These are phyloP conservation scores for Plasmodium malariae DNA, from an alignment of 169 alveolate species.

Conservation along the genomic window DNA sequence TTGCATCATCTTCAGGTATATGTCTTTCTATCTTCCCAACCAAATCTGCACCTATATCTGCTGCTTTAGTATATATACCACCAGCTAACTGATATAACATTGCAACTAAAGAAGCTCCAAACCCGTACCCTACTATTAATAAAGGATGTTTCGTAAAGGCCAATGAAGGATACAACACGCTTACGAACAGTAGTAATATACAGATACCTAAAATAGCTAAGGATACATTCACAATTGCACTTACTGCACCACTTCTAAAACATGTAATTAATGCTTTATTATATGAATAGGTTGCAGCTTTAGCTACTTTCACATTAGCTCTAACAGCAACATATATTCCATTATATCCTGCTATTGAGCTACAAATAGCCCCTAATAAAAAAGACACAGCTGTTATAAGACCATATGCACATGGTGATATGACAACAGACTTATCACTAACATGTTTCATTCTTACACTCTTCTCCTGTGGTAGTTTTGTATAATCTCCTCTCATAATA, in stretches of 20 bases:
- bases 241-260: conserved; percentile 91
- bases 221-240: conserved; percentile 89
- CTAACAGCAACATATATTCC: conserved; percentile 93
- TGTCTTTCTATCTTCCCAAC: conserved; percentile 92
- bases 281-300: conserved; percentile 90
- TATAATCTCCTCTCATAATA: conserved; percentile 79
- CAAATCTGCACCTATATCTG: conserved; percentile 94
- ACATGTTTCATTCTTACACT: not conserved
- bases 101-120: conserved; percentile 94
- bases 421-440: conserved; percentile 46
- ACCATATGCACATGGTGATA: conserved; percentile 81
- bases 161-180: conserved; percentile 73
- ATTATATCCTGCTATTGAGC: conserved; percentile 89
- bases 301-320: conserved; percentile 88
- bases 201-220: conserved; percentile 89
- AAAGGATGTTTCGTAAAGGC: conserved; percentile 80
- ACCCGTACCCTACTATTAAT: conserved; percentile 91
- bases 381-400: conserved; percentile 85
- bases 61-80: conserved; percentile 93
- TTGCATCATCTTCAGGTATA: conserved; percentile 93
- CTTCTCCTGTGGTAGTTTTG: conserved; percentile 31
- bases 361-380: conserved; percentile 87
- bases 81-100: conserved; percentile 93
- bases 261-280: conserved; percentile 86
- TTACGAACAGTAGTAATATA: conserved; percentile 77